Base-by-base conservation (phyloP, 345 rosid genomes). In the Angophora floribunda region DNA sequence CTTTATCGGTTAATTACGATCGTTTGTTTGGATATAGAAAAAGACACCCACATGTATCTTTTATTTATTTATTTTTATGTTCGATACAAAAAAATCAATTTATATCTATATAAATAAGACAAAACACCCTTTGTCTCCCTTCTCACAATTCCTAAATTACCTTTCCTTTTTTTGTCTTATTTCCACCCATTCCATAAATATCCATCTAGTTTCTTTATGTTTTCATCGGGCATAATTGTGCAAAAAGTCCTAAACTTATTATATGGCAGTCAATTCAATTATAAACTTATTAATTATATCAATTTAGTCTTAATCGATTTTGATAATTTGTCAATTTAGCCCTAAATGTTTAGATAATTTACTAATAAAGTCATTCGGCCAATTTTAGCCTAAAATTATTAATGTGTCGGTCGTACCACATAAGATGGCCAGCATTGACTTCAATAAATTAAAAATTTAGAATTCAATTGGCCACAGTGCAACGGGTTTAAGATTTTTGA, bases 401-500 rank as follows among this genome's bases (percentile, higher is more conserved):
- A 11, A 26, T 3, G 10, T 55, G 61, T 2, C 9, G 9, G 13
- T 55, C 2, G 0, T 55, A 26, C 11, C 61, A 55, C 28, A 8
- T 55, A 55, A 26, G 61, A 55, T 55, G 26, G 4, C 1, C 2
- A 0, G 2, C 1, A 0, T 22, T 26, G 11, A 55, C 61, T 55
- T 55, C 28, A 55, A 21, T 55, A 55, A 55, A 7, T 21, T 55
- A 22, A 55, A 8, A 55, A 12, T 55, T 22, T 22, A 55, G 0
- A 2, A 55, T 12, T 55, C 21, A 55, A 22, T 55, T 55, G 0
- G 61, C 28, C 4, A 0, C 7, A 21, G 28, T 9, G 22, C 61
- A 55, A 55, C 22, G 21, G 28, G 28, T 55, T 0, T 55, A 55
- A 55, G 61, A 55, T 22, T 55, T 55, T 55, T 55, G 28, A 55